phyloP scores from a whole-genome alignment of 257 asterid species.

The Nicotiana benthamiana region DNA sequence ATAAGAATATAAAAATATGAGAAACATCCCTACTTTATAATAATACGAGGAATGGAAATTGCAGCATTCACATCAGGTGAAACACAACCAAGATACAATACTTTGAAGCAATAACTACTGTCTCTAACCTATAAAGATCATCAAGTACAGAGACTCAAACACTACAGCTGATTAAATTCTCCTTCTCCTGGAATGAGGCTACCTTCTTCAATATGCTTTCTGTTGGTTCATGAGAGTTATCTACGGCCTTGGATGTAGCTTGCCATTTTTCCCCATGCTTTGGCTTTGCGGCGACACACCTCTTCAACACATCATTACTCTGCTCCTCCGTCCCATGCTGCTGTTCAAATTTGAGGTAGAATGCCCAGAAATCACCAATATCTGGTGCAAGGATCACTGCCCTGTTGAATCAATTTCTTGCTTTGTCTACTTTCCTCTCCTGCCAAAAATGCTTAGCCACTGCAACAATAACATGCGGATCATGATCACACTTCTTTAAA shows the following conservation, averaged over 20 bases:
- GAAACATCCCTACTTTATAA: not conserved
- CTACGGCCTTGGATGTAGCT: constrained; percentile 68
- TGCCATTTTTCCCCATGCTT: constrained; percentile 97
- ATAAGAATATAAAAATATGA: not conserved
- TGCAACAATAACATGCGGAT: constrained; percentile 65
- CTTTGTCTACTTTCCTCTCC: constrained; percentile 78
- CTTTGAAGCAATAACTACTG: not conserved
- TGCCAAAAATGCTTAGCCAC: constrained; percentile 84
- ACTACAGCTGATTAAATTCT: constrained; percentile 25
- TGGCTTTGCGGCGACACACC: constrained; percentile 77
- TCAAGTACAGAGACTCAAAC: not conserved
- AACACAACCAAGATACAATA: not conserved
- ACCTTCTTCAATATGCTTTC: constrained; percentile 79
- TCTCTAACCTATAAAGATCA: not conserved
- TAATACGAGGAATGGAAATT: not conserved
- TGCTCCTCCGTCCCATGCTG: constrained; percentile 65
- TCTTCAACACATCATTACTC: constrained; percentile 62
- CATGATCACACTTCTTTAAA: constrained; percentile 52
- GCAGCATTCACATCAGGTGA: not conserved
- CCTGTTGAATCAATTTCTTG: constrained; percentile 61
- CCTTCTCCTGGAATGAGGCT: constrained; percentile 65
- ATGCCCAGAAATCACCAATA: constrained; percentile 87
- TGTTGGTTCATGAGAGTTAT: constrained; percentile 80
- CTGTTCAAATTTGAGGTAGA: constrained; percentile 66
- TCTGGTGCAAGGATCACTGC: constrained; percentile 84